Conservation (phyloP, 2,329 filamentous ascomycete genomes). For the Grosmannia penicillata region DNA sequence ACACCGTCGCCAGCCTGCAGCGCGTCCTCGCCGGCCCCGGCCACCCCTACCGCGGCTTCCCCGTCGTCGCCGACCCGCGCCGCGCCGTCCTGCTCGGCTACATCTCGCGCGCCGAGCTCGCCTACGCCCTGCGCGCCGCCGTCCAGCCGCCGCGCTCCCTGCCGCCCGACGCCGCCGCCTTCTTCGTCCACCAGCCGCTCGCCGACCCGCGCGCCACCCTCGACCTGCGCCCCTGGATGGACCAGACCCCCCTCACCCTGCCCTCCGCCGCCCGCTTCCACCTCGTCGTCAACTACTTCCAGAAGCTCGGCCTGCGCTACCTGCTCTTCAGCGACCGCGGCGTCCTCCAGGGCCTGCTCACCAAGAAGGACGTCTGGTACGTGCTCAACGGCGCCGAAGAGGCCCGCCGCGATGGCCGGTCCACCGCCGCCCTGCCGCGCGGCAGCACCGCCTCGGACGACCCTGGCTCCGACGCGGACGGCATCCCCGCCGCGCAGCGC, state of each 20-base stretch:
- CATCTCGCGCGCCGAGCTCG: conserved; percentile 81
- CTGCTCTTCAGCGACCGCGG: conserved; percentile 77
- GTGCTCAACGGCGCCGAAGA: conserved; percentile 63
- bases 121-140: conserved; percentile 60
- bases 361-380: conserved; percentile 96
- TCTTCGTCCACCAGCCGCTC: conserved; percentile 68
- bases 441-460: too few relatives aligned
- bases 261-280: conserved; percentile 63
- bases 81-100: conserved; percentile 78
- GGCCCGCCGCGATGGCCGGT: conserved; percentile 29
- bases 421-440: too few relatives aligned
- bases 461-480: too few relatives aligned
- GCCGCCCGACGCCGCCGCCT: conserved; percentile 56
- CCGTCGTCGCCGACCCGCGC: conserved; percentile 65
- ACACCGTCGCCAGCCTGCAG: conserved; percentile 66
- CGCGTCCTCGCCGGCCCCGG: conserved; percentile 53
- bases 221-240: conserved; percentile 94
- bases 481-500: too few relatives aligned
- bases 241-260: conserved; percentile 89
- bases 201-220: conserved; percentile 64
- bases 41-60: conserved; percentile 79
- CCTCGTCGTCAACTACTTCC: conserved; percentile 85
- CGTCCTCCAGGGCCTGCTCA: conserved; percentile 68
- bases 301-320: conserved; percentile 83
- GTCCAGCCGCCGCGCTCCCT: conserved; percentile 41